Percentiles rank a stretch among this genome's conserved stretches.
These are phyloP conservation scores for Akanthomyces muscarius DNA, from an alignment of 2,329 filamentous ascomycete genomes.

Conservation along the genomic window DNA sequence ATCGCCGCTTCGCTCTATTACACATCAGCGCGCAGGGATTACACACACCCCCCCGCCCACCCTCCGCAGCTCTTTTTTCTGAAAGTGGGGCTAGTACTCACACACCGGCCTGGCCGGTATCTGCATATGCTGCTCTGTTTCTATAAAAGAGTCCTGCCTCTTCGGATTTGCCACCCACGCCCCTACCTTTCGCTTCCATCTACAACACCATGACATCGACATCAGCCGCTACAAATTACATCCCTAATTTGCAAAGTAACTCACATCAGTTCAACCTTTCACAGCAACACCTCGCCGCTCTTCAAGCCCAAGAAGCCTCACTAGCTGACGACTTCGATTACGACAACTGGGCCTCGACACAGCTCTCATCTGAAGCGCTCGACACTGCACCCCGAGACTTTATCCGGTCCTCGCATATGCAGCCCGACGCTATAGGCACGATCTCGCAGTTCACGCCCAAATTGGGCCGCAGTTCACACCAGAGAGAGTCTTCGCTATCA, in stretches of 20 bases:
- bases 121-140: neutral
- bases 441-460: constrained; percentile 37
- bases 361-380: constrained; percentile 1
- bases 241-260: neutral
- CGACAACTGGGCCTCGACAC: constrained; percentile 8
- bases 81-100: neutral
- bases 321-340: neutral
- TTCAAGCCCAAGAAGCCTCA: neutral
- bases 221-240: constrained; percentile 1
- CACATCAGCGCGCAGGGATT: constrained; percentile 5
- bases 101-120: constrained; percentile 14
- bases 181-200: constrained; percentile 10
- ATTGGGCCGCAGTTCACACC: constrained; percentile 42
- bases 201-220: constrained; percentile 14
- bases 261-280: neutral
- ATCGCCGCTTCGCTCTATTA: constrained; percentile 8
- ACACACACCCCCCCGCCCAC: constrained; percentile 1
- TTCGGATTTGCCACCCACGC: constrained; percentile 16
- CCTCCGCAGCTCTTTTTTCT: constrained; percentile 3
- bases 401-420: constrained; percentile 32
- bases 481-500: constrained; percentile 59
- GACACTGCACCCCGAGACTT: constrained; percentile 15
- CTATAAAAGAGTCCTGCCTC: constrained; percentile 14
- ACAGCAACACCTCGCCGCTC: neutral
- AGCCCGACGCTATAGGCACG: constrained; percentile 39